Evolutionary conservation across 1,284 basidiomycete genomes (phyloP), one percentile per base, ranked within the genome.

Genomic region (Agaricales sp.): DNA sequence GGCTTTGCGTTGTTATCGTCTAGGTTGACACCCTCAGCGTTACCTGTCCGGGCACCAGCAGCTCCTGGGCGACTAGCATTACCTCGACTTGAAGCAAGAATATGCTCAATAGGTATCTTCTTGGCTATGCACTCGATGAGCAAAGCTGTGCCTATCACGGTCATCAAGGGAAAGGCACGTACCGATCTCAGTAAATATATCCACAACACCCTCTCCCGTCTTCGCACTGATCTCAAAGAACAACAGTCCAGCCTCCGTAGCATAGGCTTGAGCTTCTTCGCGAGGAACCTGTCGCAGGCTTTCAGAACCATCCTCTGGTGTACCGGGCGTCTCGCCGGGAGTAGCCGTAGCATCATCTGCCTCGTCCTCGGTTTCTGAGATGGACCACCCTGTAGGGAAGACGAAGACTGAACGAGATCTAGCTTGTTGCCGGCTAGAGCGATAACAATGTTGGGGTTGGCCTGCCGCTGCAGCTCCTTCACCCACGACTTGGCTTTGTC

Each of bases 401-500:
- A 59, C 13, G 77, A 68, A 4, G 83, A 74, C 59, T 87, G 82
- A 26, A 96, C 92, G 53, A 98, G 78, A 69, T 98, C 94, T 58
- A 96, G 77, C 69, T 97, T 96, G 78, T 96, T 96, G 38, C 93
- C 93, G 11, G 90, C 90, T 45, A 97, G 82, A 6, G 93, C 93
- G 60, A 99, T 99, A 61, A 99, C 93, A 63, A 99, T 98, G 67
- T 97, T 98, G 30, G 95, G 94, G 67, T 96, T 98, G 35, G 96
- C 95, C 65, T 99, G 95, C 55, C 96, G 82, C 68, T 99, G 96
- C 21, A 99, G 78, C 70, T 99, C 95, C 73, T 98, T 99, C 55
- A 99, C 94, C 95, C 95, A 99, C 26, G 92, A 93, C 73, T 99
- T 99, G 52, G 95, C 95, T 68, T 99, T 99, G 67, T 99, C 96